phyloP scores from a whole-genome alignment of 1,284 basidiomycete species.

The Xerocomus cyaneibrunnescens region DNA sequence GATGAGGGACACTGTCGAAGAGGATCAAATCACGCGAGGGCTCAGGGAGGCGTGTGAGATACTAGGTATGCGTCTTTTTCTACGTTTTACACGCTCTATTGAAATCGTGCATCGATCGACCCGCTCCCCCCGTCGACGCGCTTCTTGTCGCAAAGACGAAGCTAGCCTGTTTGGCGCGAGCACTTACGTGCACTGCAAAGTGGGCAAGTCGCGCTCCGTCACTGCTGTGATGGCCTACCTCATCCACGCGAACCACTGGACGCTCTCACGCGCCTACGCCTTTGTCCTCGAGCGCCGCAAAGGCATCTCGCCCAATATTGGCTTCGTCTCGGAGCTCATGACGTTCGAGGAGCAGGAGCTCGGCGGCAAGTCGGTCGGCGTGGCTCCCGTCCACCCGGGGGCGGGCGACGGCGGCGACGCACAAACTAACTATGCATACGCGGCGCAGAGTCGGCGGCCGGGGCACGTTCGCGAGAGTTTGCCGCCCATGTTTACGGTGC shows the following conservation, averaged over 20 bases:
- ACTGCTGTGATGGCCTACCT: slow-evolving; percentile 97
- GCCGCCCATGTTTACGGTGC: slow-evolving; percentile 55
- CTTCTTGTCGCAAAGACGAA: slow-evolving; percentile 60
- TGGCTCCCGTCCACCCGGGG: slow-evolving; percentile 44
- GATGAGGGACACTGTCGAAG: slow-evolving; percentile 94
- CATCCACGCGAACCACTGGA: slow-evolving; percentile 96
- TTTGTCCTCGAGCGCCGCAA: slow-evolving; percentile 90
- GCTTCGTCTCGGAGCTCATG: slow-evolving; percentile 97
- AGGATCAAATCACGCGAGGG: slow-evolving; percentile 83
- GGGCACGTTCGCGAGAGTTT: slow-evolving; percentile 73
- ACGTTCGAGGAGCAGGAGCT: slow-evolving; percentile 90
- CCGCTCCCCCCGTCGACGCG: too few species aligned
- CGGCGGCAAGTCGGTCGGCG: slow-evolving; percentile 78
- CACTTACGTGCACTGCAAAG: slow-evolving; percentile 96
- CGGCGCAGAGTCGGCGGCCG: slow-evolving; percentile 48
- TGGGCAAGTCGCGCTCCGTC: slow-evolving; percentile 94
- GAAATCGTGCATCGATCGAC: too few species aligned
- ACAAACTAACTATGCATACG: slow-evolving; percentile 40
- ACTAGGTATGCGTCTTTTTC: slow-evolving; percentile 79
- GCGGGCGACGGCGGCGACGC: slow-evolving; percentile 25
- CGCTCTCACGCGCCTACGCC: slow-evolving; percentile 84
- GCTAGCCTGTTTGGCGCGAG: slow-evolving; percentile 85
- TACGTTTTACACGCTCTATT: too few species aligned
- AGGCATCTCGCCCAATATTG: slow-evolving; percentile 97
- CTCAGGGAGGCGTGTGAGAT: slow-evolving; percentile 84